These are phyloP conservation scores for Penicillium parvum DNA, from an alignment of 495 filamentous ascomycete genomes.

Conservation along the genomic window DNA sequence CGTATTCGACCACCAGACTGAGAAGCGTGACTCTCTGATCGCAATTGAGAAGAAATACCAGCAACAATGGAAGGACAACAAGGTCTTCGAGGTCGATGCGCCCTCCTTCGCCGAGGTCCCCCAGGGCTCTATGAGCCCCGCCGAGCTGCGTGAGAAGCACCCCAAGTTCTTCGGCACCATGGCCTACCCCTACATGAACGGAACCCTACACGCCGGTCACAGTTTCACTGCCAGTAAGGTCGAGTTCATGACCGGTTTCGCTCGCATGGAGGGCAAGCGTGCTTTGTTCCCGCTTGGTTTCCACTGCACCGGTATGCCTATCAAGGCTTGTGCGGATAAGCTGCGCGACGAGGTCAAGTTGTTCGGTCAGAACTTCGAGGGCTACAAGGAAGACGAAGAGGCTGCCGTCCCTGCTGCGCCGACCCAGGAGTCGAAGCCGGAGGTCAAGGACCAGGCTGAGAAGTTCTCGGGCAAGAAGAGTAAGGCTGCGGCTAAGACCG, in stretches of 20 bases:
- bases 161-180: constrained; percentile 94
- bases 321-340: constrained; percentile 97
- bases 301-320: constrained; percentile 97
- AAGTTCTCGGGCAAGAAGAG: constrained; percentile 94
- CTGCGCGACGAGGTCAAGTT: constrained; percentile 79
- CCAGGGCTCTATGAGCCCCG: constrained; percentile 60
- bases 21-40: constrained; percentile 87
- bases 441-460: constrained; percentile 69
- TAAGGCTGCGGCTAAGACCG: constrained; percentile 85
- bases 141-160: constrained; percentile 69
- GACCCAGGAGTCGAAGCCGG: constrained; percentile 54
- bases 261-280: constrained; percentile 84
- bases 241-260: constrained; percentile 80
- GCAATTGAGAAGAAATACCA: constrained; percentile 92
- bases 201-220: constrained; percentile 87
- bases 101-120: constrained; percentile 73
- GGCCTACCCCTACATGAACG: constrained; percentile 97
- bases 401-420: constrained; percentile 34
- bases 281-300: constrained; percentile 86
- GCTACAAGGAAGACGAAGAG: constrained; percentile 59
- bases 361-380: constrained; percentile 85
- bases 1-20: constrained; percentile 53
- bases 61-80: constrained; percentile 70
- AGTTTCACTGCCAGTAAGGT: constrained; percentile 85
- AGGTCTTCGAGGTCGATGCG: constrained; percentile 80